phyloP scores from a whole-genome alignment of 768 basidiomycete species.

The Kwoniella dejecticola region DNA sequence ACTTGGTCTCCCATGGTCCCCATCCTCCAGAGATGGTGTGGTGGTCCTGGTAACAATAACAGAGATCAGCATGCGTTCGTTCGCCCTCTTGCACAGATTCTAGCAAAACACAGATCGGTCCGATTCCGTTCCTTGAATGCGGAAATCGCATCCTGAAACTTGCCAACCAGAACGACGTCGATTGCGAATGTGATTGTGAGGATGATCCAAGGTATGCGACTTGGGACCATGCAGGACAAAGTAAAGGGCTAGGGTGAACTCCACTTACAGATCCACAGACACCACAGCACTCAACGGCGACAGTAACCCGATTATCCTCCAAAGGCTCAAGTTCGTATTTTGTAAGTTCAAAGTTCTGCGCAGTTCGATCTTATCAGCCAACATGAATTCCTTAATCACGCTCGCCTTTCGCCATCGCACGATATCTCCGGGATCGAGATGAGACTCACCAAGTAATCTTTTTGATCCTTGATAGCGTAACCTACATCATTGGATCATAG shows the following conservation, averaged over 20 bases:
- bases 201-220: too few species aligned
- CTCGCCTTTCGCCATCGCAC: too few species aligned
- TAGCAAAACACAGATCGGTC: too few species aligned
- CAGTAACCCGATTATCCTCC: conserved; percentile 49
- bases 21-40: conserved; percentile 56
- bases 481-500: conserved; percentile 22
- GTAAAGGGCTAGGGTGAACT: background rate
- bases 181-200: too few species aligned
- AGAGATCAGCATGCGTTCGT: too few species aligned
- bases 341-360: conserved; percentile 50
- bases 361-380: too few species aligned
- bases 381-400: too few species aligned
- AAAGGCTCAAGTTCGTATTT: conserved; percentile 54
- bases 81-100: too few species aligned
- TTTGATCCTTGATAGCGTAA: conserved; percentile 52
- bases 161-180: background rate
- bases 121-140: background rate
- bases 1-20: conserved; percentile 49
- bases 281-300: conserved; percentile 52
- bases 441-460: conserved; percentile 49
- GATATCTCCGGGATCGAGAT: too few species aligned
- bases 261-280: conserved; percentile 48
- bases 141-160: background rate
- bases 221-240: too few species aligned
- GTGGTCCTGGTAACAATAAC: too few species aligned